Base-by-base conservation (phyloP, 2,329 filamentous ascomycete genomes). In the Xylariaceae sp. region DNA sequence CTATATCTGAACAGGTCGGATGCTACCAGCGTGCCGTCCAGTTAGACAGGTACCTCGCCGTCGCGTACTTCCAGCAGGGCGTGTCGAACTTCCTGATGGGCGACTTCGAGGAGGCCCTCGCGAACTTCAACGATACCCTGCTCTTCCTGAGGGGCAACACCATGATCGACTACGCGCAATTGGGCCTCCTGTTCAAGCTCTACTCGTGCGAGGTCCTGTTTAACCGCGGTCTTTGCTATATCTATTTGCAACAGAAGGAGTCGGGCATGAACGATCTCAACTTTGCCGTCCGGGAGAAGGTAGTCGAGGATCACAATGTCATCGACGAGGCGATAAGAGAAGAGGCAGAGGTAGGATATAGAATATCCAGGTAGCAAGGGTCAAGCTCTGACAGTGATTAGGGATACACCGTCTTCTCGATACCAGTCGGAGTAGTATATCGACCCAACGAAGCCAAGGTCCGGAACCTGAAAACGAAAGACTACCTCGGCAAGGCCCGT, bases 391-490 rank as follows among this genome's bases (percentile, higher is more conserved):
- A 77, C 64, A 39, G n/a, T 4, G 47, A 11, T 2, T 62, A 96
- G 89, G 94, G 93, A 51, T 99, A 99, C 72, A 97, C 94, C 0
- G 94, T 99, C 48, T 99, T 99, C 77, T 97, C 92, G 0, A 97
- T 97, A 56, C 94, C 94, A 0, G 92, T 97, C 10, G 94, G 94
- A 23, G 90, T 97, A 37, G 84, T 99, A 13, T 99, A 97, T 75
- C 83, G 94, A 60, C 94, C 94, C 18, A 97, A 97, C 72, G 92
- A 96, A 70, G 92, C 94, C 64, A 99, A 99, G 76, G 94, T 99
- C 66, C 95, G 95, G 76, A 99, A 99, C 71, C 80, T 99, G 69
- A 96, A 97, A 79, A 90, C 92, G 18, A 97, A 97, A 74, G 92
- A 99, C 72, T 99, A 99, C 70, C 85, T 99, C 2, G 94, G 94